Evolutionary conservation across 2,329 filamentous ascomycete genomes (phyloP), one percentile per base, ranked within the genome.

Genomic region (Fusarium temperatum): DNA sequence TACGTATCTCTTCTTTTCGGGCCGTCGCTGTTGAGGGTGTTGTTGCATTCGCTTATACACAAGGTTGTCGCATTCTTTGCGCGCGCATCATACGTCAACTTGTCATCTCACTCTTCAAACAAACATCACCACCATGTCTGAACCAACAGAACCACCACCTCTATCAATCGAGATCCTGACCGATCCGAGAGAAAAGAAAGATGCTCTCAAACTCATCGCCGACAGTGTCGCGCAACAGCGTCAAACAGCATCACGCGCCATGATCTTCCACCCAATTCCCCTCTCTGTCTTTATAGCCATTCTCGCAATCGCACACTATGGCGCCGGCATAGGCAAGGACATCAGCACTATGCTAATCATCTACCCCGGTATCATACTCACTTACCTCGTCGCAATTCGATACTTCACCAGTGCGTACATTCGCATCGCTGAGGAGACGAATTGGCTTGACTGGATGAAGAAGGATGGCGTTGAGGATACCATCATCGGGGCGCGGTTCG

Each of bases 141-240:
- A 67, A 28, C 32, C 55, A 24, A 36, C 68, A 38, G 70, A 87
- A 72, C 83, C 90, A 44, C 91, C 91, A 12, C 87, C 89, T 17
- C 87, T 95, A 65, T 87, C 87, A 42, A 90, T 92, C 58, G 87
- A 88, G 71, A 79, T 87, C 51, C 82, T 91, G 48, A 85, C 84
- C 44, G 77, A 77, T 45, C 83, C 89, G 53, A 79, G 84, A 50
- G 92, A 94, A 78, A 90, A 91, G 79, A 84, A 90, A 72, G 87
- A 90, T 64, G 92, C 92, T 18, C 85, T 97, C 62, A 89, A 89
- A 70, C 87, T 97, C 24, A 87, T 97, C 53, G 91, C 93, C 60
- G 94, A 96, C 83, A 94, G 91, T 73, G 90, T 97, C 63, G 93
- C 94, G 32, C 93, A 97, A 80, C 94, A 96, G 83, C 91, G 93